Evolutionary conservation across 768 basidiomycete species (phyloP).

Genomic region (Bullera alba): DNA sequence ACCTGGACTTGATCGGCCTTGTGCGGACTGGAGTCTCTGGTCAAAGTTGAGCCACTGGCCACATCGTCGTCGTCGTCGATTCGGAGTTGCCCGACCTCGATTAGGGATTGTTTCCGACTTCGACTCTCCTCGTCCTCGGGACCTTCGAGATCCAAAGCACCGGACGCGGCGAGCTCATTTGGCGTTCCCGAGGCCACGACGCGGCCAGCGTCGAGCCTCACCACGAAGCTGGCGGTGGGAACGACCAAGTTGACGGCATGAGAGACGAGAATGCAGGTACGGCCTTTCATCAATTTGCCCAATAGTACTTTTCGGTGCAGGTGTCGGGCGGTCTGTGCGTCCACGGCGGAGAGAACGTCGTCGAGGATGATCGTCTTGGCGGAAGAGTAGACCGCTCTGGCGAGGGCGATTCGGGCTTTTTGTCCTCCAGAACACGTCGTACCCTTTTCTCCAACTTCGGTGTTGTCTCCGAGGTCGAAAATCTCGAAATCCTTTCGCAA

Average conservation of each 20-base stretch:
- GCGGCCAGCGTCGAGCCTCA: slow-evolving; percentile 36
- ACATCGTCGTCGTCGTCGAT: slow-evolving; percentile 3
- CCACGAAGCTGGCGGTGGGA: slow-evolving; percentile 37
- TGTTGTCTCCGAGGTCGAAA: slow-evolving; percentile 51
- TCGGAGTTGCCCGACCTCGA: too few species aligned
- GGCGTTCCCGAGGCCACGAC: slow-evolving; percentile 33
- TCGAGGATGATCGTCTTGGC: slow-evolving; percentile 41
- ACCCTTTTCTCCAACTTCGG: slow-evolving; percentile 44
- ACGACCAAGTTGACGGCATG: slow-evolving; percentile 44
- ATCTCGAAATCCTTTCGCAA: slow-evolving; percentile 42
- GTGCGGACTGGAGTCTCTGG: neutral
- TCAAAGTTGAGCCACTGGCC: slow-evolving; percentile 6
- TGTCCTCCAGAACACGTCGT: slow-evolving; percentile 42
- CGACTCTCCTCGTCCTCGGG: slow-evolving; percentile 19
- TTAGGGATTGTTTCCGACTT: too few species aligned
- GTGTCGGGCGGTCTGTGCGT: slow-evolving; percentile 43
- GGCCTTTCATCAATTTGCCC: slow-evolving; percentile 24
- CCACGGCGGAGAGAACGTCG: slow-evolving; percentile 43
- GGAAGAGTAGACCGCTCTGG: slow-evolving; percentile 40
- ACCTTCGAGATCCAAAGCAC: slow-evolving; percentile 20
- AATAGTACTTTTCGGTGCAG: slow-evolving; percentile 28
- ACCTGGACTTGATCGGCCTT: slow-evolving; percentile 26
- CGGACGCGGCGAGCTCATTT: slow-evolving; percentile 18
- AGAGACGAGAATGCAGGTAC: slow-evolving; percentile 41
- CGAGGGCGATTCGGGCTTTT: slow-evolving; percentile 43